Conservation (phyloP, 352 stramenopile species). For the Globisporangium cystogenes region DNA sequence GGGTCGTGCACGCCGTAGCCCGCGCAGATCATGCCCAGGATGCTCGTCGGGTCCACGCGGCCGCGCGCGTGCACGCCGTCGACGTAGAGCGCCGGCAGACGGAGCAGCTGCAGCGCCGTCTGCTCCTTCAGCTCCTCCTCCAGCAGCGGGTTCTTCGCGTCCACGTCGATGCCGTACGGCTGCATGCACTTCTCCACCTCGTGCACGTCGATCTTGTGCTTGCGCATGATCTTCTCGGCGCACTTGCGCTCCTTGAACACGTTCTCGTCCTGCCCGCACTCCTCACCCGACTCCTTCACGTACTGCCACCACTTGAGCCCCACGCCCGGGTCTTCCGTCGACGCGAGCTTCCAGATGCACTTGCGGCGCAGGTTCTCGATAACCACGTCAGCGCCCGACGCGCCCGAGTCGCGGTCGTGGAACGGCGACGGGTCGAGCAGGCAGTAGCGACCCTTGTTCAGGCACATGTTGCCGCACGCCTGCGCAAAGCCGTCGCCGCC, state of each 20-base stretch:
- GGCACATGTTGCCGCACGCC: slow-evolving; percentile 95
- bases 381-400: slow-evolving; percentile 94
- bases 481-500: slow-evolving; percentile 44
- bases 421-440: slow-evolving; percentile 92
- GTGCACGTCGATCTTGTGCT: slow-evolving; percentile 75
- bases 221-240: slow-evolving; percentile 88
- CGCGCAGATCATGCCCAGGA: slow-evolving; percentile 82
- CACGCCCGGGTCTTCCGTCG: slow-evolving; percentile 71
- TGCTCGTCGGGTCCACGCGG: slow-evolving; percentile 82
- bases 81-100: slow-evolving; percentile 92
- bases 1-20: slow-evolving; percentile 79
- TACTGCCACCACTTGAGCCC: slow-evolving; percentile 95
- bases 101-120: slow-evolving; percentile 87
- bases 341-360: slow-evolving; percentile 93
- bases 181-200: slow-evolving; percentile 93
- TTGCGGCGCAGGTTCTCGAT: slow-evolving; percentile 90
- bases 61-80: slow-evolving; percentile 93
- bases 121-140: slow-evolving; percentile 89
- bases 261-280: slow-evolving; percentile 81
- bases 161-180: slow-evolving; percentile 85
- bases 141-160: slow-evolving; percentile 85
- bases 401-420: slow-evolving; percentile 89
- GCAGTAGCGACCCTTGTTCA: slow-evolving; percentile 97
- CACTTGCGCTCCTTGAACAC: slow-evolving; percentile 88
- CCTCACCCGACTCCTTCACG: slow-evolving; percentile 86